These are phyloP conservation scores for Carex littledalei DNA, from an alignment of 176 grass and related monocot species.

Conservation along the genomic window DNA sequence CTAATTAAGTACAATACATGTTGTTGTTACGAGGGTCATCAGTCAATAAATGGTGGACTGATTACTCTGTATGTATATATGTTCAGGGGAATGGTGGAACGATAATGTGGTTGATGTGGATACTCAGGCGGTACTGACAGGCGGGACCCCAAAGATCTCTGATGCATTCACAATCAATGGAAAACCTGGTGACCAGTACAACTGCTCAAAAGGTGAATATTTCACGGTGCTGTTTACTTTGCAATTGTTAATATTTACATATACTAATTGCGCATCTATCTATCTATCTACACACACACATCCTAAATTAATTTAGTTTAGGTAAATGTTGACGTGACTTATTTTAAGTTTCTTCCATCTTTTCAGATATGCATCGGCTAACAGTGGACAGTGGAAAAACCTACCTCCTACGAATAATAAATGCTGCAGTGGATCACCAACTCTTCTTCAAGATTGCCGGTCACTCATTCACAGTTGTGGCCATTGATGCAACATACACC, in stretches of 20 bases:
- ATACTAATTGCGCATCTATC: neutral
- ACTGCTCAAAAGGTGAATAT: constrained; percentile 4
- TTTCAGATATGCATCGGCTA: constrained; percentile 21
- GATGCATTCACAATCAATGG: constrained; percentile 57
- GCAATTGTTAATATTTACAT: neutral
- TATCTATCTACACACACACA: neutral
- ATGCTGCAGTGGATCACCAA: constrained; percentile 51
- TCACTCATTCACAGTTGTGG: constrained; percentile 56
- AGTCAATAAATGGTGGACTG: too few relatives aligned
- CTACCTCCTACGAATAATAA: constrained; percentile 57
- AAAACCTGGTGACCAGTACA: constrained; percentile 21
- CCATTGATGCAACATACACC: constrained; percentile 52
- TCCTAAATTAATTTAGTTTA: neutral
- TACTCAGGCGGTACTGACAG: constrained; percentile 18
- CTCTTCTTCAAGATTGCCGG: constrained; percentile 67
- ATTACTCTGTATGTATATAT: too few relatives aligned
- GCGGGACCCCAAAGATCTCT: constrained; percentile 27
- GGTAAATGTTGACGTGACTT: neutral
- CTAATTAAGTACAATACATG: too few relatives aligned
- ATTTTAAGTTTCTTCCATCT: neutral
- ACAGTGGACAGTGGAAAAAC: constrained; percentile 24
- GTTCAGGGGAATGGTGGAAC: constrained; percentile 51
- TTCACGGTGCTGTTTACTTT: neutral
- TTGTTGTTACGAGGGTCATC: too few relatives aligned
- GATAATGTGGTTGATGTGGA: constrained; percentile 40